Evolutionary conservation across 331 rosid species (phyloP).

Genomic region (Pyracantha coccinea): DNA sequence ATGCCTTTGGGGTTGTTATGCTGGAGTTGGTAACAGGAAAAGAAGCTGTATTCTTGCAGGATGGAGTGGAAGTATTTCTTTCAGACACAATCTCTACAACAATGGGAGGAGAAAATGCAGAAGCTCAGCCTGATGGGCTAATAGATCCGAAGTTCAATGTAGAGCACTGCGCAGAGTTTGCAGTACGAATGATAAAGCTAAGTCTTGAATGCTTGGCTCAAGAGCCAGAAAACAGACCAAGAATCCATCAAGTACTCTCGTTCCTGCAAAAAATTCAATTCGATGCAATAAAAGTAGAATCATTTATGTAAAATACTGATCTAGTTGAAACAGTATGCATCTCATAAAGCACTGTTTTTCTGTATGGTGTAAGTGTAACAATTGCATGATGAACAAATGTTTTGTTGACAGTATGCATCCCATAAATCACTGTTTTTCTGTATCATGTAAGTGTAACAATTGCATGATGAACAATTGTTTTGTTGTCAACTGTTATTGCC

Average conservation of each 20-base stretch:
- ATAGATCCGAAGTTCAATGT: slow-evolving; percentile 37
- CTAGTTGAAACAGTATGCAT: background rate
- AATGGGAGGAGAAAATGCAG: slow-evolving; percentile 26
- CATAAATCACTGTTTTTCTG: background rate
- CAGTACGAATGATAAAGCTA: slow-evolving; percentile 23
- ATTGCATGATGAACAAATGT: background rate
- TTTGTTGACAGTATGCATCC: background rate
- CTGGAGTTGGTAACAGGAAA: slow-evolving; percentile 53
- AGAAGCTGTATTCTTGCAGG: slow-evolving; percentile 21
- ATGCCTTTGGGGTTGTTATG: slow-evolving; percentile 52
- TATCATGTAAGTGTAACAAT: background rate
- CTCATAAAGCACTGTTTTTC: background rate
- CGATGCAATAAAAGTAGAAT: slow-evolving; percentile 7
- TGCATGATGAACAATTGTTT: background rate
- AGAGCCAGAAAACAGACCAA: slow-evolving; percentile 51
- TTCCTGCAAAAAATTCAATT: slow-evolving; percentile 33
- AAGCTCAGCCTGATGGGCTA: slow-evolving; percentile 25
- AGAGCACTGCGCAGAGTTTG: slow-evolving; percentile 17
- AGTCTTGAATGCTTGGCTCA: slow-evolving; percentile 46
- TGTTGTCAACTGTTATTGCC: background rate
- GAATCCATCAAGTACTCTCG: slow-evolving; percentile 42
- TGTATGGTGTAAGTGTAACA: background rate
- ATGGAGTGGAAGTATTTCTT: slow-evolving; percentile 37
- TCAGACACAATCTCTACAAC: slow-evolving; percentile 12
- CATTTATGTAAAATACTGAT: background rate